Percentiles rank a stretch among this genome's conserved stretches.
These are phyloP conservation scores for Mallotus nudiflorus DNA, from an alignment of 345 rosid genomes.

Conservation along the genomic window DNA sequence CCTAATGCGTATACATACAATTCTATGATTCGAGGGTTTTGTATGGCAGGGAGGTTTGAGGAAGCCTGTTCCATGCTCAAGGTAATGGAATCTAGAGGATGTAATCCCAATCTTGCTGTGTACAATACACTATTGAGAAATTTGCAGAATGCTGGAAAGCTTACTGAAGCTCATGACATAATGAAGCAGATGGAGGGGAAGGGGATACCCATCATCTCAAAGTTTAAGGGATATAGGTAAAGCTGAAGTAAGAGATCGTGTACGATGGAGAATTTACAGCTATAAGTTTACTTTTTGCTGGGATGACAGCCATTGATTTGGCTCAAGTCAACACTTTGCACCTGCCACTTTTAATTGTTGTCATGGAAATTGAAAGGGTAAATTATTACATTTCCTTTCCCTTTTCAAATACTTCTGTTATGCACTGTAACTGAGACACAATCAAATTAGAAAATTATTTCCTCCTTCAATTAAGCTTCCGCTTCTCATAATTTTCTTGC, in stretches of 20 bases:
- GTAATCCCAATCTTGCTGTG: slow-evolving; percentile 81
- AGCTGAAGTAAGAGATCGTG: slow-evolving; percentile 24
- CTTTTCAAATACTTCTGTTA: slow-evolving; percentile 9
- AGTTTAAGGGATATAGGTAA: slow-evolving; percentile 43
- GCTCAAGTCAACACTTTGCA: slow-evolving; percentile 13
- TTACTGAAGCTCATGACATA: slow-evolving; percentile 63
- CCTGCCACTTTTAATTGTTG: slow-evolving; percentile 23
- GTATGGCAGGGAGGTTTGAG: slow-evolving; percentile 65
- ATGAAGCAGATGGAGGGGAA: slow-evolving; percentile 69
- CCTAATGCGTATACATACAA: slow-evolving; percentile 86
- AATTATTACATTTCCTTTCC: slow-evolving; percentile 16
- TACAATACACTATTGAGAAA: slow-evolving; percentile 75
- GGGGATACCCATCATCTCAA: slow-evolving; percentile 61
- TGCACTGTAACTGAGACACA: slow-evolving; percentile 12
- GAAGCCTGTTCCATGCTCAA: slow-evolving; percentile 73
- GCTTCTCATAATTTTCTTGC: slow-evolving; percentile 4
- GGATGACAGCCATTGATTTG: slow-evolving; percentile 14
- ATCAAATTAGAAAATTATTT: slow-evolving; percentile 5
- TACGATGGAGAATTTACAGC: slow-evolving; percentile 15
- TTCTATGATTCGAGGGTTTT: slow-evolving; percentile 82
- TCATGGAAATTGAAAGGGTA: slow-evolving; percentile 29
- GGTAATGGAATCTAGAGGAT: slow-evolving; percentile 83
- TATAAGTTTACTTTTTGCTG: slow-evolving; percentile 17
- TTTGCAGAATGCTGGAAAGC: slow-evolving; percentile 74
- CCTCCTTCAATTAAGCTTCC: background rate